Conservation (phyloP, 139 green algal species). For the Penium margaritaceum region DNA sequence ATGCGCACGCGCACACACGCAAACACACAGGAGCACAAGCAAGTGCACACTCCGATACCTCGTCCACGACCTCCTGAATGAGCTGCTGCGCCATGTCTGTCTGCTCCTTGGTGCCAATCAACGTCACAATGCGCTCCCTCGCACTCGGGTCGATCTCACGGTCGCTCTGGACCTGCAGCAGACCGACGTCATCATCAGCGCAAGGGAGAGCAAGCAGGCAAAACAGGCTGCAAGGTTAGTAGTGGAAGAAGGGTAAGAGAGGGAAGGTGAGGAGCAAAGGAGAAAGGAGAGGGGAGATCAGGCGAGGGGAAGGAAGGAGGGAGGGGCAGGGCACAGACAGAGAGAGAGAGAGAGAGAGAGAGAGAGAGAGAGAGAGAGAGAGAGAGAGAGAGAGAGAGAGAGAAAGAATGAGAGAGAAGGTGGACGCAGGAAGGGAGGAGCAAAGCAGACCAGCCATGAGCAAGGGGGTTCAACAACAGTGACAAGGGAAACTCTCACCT, state of each 20-base stretch:
- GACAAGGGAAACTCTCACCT: too few relatives aligned
- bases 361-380: background rate
- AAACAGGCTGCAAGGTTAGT: too few relatives aligned
- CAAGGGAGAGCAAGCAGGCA: too few relatives aligned
- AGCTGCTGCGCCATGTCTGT: slow-evolving; percentile 38
- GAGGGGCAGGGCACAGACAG: background rate
- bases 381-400: background rate
- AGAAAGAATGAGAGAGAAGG: too few relatives aligned
- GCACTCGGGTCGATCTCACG: slow-evolving; percentile 32
- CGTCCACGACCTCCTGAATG: slow-evolving; percentile 38
- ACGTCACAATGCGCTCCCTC: slow-evolving; percentile 35
- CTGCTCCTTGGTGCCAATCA: slow-evolving; percentile 36
- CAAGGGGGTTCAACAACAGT: too few relatives aligned
- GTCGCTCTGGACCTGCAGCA: slow-evolving; percentile 45
- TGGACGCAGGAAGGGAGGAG: too few relatives aligned
- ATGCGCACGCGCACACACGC: too few relatives aligned
- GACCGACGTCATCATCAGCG: too few relatives aligned
- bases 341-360: background rate
- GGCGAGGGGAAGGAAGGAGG: background rate
- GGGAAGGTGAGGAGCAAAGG: background rate
- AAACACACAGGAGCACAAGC: too few relatives aligned
- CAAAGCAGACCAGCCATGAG: too few relatives aligned
- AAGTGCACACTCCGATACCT: too few relatives aligned
- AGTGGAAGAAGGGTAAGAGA: background rate
- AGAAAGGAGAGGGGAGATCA: background rate